A percentile compares a stretch with the other conserved stretches of the same genome.
Evolutionary conservation across 2,329 filamentous ascomycete genomes (phyloP).

Genomic region (Ilyonectria sp.): DNA sequence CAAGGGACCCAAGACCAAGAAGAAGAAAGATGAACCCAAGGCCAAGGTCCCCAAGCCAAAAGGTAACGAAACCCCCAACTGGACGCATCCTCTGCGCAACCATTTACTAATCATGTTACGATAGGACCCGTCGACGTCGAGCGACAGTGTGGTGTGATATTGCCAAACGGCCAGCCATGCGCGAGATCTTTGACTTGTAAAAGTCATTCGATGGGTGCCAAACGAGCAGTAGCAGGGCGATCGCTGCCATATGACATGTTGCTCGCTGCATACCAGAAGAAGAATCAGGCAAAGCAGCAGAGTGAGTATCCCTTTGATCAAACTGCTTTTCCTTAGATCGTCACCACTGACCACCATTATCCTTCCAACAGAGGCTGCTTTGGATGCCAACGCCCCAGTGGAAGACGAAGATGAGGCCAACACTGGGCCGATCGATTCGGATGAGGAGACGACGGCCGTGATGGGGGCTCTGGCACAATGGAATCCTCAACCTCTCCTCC

Average conservation of each 20-base stretch:
- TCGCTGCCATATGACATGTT: constrained; percentile 95
- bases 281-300: constrained; percentile 98
- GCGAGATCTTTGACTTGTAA: constrained; percentile 94
- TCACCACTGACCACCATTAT: constrained; percentile 29
- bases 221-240: constrained; percentile 87
- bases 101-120: constrained; percentile 32
- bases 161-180: constrained; percentile 89
- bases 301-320: constrained; percentile 70
- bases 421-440: constrained; percentile 87
- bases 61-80: constrained; percentile 60
- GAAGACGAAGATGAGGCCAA: constrained; percentile 89
- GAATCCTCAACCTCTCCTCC: constrained; percentile 83
- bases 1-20: constrained; percentile 89
- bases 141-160: constrained; percentile 89
- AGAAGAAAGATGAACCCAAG: constrained; percentile 95
- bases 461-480: constrained; percentile 86
- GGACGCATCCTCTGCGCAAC: neutral
- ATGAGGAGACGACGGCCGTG: constrained; percentile 92
- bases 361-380: constrained; percentile 80
- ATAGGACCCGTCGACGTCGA: constrained; percentile 91
- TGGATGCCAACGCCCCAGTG: constrained; percentile 92
- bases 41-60: constrained; percentile 88
- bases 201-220: constrained; percentile 95
- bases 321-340: constrained; percentile 31
- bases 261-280: constrained; percentile 91